Base-by-base conservation (phyloP, 2,329 filamentous ascomycete species). In the Colletotrichum higginsianum region DNA sequence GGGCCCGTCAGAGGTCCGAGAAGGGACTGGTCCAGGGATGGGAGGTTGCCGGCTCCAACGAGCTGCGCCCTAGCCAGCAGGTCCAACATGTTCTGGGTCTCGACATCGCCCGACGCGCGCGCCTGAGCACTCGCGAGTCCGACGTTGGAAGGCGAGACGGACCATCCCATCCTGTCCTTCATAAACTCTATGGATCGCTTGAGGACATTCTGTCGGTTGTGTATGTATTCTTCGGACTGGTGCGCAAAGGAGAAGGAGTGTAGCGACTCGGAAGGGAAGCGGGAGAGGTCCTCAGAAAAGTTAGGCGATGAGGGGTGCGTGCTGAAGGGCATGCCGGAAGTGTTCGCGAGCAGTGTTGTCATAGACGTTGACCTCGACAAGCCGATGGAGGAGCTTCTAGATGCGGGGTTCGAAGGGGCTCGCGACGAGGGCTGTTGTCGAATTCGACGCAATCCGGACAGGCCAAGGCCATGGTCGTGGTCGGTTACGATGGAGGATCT, bases 221-320 rank as follows among this genome's bases (percentile, higher is more conserved):
- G 94, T 67, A 98, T 87, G 74, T 94, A 91, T 74, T 98, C 96
- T 78, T 98, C 95, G 3, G 95, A 96, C 82, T 98, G 95, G 76
- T 97, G 94, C 50, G 96, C 94, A 81, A 99, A 99, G 15, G 96
- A 98, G 84, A 99, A 99, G 2, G 96, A 99, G 82, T 99, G 96
- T 57, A 99, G 86, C 7, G 96, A 99, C 80, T 99, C 96, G 76
- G 94, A 94, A 1, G 96, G 96, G 80, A 99, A 99, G 61, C 95
- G 92, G 56, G 92, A 92, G 56, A 99, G 89, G 79, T 99, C 96
- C 84, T 98, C 96, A 78, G 91, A 89, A 79, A 95, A 94, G 73
- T 89, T 89, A 30, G 94, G 94, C 26, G 94, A 95, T 23, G 87
- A 85, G 30, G 92, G 91, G 7, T 87, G 91, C n/a, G 90, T 86